Evolutionary conservation across 2,329 filamentous ascomycete genomes (phyloP).

Genomic region (Aspergillus aculeatus): DNA sequence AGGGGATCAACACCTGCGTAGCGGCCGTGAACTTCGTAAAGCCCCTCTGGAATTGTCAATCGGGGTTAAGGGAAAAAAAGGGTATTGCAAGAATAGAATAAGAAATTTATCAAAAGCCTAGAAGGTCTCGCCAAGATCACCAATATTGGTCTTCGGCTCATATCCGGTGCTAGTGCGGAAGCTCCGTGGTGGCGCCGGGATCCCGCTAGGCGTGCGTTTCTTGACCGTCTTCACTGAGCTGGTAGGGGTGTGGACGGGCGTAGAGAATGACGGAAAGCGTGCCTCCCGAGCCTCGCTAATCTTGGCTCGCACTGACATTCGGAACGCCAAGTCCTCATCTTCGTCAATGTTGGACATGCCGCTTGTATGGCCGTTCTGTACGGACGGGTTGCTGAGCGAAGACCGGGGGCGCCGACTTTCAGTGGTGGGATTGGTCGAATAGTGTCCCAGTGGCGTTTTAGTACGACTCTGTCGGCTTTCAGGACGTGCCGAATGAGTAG

Average conservation of each 20-base stretch:
- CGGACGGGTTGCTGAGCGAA: slow-evolving; percentile 62
- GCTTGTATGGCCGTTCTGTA: slow-evolving; percentile 57
- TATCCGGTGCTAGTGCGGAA: slow-evolving; percentile 44
- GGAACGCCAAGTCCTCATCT: slow-evolving; percentile 49
- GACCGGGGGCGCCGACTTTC: slow-evolving; percentile 64
- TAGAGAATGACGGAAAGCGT: slow-evolving; percentile 49
- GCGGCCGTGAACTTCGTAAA: slow-evolving; percentile 24
- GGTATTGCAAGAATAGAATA: slow-evolving; percentile 5
- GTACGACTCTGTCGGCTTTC: slow-evolving; percentile 64
- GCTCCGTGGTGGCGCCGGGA: slow-evolving; percentile 38
- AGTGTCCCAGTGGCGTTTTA: slow-evolving; percentile 63
- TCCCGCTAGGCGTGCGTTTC: slow-evolving; percentile 52
- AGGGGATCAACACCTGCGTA: slow-evolving; percentile 18
- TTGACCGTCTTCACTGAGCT: slow-evolving; percentile 39
- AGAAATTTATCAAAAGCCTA: slow-evolving; percentile 29
- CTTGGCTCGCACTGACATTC: slow-evolving; percentile 33
- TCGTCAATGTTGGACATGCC: slow-evolving; percentile 57
- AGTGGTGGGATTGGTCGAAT: slow-evolving; percentile 48
- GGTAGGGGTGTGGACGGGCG: slow-evolving; percentile 29
- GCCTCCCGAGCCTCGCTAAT: slow-evolving; percentile 32
- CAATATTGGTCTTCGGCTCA: slow-evolving; percentile 50
- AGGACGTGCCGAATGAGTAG: slow-evolving; percentile 54
- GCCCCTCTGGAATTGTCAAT: slow-evolving; percentile 1
- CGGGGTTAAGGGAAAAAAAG: slow-evolving; percentile 3
- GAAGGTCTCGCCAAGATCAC: slow-evolving; percentile 59